Evolutionary conservation across 2,329 filamentous ascomycete genomes (phyloP).

Genomic region (Colletotrichum noveboracense): DNA sequence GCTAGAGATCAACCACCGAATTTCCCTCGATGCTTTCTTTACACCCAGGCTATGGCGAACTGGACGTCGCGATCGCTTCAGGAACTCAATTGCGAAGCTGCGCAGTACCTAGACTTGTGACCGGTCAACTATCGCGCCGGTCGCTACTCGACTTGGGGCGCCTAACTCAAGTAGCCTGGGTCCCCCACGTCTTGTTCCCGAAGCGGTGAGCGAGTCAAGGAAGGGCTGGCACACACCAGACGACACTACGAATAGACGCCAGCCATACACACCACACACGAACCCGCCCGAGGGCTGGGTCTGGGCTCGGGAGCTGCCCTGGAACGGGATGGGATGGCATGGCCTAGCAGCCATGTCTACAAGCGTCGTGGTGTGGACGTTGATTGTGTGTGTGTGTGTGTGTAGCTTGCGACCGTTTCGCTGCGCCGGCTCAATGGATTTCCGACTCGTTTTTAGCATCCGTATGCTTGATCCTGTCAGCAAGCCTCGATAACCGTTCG

Average conservation of each 20-base stretch:
- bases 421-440: background rate
- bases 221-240: conserved; percentile 5
- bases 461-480: background rate
- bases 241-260: background rate
- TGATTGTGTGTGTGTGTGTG: too few species aligned
- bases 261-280: background rate
- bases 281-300: background rate
- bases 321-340: background rate
- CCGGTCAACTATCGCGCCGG: background rate
- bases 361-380: background rate
- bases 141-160: background rate
- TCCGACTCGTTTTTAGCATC: background rate
- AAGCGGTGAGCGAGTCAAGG: conserved; percentile 24
- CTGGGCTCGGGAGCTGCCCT: conserved; percentile 1
- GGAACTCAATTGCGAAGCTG: background rate
- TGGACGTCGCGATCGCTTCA: background rate
- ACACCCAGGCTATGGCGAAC: background rate
- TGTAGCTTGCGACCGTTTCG: background rate
- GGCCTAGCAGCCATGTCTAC: background rate
- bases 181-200: background rate
- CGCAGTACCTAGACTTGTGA: background rate
- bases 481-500: background rate
- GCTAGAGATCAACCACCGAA: background rate
- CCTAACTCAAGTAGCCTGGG: background rate
- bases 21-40: background rate